Conservation (phyloP, 2,329 filamentous ascomycete genomes). For the Calonectria hawksworthii region DNA sequence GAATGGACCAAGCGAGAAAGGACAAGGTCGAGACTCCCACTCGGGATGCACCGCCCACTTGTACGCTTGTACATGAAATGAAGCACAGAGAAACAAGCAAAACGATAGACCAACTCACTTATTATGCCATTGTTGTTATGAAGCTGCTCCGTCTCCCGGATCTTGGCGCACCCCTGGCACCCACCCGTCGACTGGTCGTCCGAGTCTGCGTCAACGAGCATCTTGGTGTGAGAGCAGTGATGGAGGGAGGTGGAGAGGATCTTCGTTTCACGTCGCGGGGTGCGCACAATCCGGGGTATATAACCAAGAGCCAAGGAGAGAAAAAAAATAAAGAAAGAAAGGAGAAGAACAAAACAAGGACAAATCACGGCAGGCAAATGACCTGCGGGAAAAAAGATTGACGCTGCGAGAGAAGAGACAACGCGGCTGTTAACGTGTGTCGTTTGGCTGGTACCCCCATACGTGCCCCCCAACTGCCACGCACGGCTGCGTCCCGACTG, state of each 20-base stretch:
- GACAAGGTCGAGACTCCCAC: neutral
- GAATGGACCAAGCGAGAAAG: neutral
- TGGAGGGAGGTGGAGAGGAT: neutral
- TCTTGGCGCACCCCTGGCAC: slow-evolving; percentile 44
- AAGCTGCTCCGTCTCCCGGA: slow-evolving; percentile 36
- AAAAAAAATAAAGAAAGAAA: neutral
- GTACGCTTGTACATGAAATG: neutral
- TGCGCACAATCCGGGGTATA: neutral
- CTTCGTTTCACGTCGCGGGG: neutral
- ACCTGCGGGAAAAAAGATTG: neutral
- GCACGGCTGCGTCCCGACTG: neutral
- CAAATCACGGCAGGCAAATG: neutral
- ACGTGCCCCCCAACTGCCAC: neutral
- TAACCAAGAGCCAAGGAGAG: neutral
- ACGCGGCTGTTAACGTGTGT: neutral
- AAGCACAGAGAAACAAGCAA: neutral
- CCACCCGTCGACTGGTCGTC: neutral
- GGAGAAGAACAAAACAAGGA: neutral
- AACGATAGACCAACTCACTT: neutral
- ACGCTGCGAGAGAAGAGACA: slow-evolving; percentile 5
- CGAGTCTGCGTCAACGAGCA: slow-evolving; percentile 8
- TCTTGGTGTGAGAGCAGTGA: neutral
- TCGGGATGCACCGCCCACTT: neutral
- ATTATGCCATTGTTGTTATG: slow-evolving; percentile 22
- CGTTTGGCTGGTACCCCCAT: neutral